Evolutionary conservation across 345 rosid species (phyloP).

Genomic region (Eucalyptus albens): DNA sequence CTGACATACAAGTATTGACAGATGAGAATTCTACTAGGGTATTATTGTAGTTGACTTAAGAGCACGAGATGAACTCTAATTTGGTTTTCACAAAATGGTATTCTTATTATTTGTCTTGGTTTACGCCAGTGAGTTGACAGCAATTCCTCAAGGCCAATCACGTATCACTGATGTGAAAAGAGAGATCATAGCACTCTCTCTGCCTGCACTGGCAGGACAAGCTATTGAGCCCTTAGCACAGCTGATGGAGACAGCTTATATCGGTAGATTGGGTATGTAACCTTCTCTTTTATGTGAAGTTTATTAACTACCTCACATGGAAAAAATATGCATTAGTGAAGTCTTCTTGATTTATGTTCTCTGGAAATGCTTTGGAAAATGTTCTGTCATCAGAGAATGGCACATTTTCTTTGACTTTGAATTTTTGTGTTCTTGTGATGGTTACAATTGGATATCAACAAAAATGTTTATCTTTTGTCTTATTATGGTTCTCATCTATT

Average conservation of each 20-base stretch:
- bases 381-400: neutral
- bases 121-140: slow-evolving; percentile 26
- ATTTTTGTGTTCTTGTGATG: neutral
- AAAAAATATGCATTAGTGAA: neutral
- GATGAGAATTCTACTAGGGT: neutral
- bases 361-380: neutral
- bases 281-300: neutral
- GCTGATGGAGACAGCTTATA: slow-evolving; percentile 93
- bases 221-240: slow-evolving; percentile 80
- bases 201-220: slow-evolving; percentile 89
- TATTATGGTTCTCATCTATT: neutral
- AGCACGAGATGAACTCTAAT: neutral
- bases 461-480: neutral
- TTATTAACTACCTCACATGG: neutral
- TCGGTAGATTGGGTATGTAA: slow-evolving; percentile 72
- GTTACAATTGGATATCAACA: neutral
- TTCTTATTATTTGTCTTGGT: neutral
- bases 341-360: neutral
- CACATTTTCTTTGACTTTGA: neutral
- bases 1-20: neutral
- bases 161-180: slow-evolving; percentile 28
- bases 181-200: slow-evolving; percentile 71
- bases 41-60: neutral
- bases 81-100: neutral
- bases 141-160: slow-evolving; percentile 3